Evolutionary conservation across 768 basidiomycete species (phyloP), one percentile per base, ranked within the genome.

Genomic region (Tylopilus cervinicoccineus): DNA sequence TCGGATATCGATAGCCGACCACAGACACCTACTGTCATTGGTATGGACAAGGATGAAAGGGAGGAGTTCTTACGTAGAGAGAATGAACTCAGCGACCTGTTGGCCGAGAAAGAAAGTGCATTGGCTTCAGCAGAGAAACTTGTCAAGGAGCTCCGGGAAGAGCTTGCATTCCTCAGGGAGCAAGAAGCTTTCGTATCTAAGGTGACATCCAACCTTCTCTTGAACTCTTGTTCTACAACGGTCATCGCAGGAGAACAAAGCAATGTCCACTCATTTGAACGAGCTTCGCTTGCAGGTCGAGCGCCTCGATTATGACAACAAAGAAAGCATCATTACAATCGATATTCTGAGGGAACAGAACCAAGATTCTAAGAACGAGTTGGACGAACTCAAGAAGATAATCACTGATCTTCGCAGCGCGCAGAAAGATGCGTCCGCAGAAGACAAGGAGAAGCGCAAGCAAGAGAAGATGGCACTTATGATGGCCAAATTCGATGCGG

Each of bases 401-500:
- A 78, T 93, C 49, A 69, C 77, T 16, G 91, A 93, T 39, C 70
- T 92, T 56, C 93, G 90, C 72, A 72, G 76, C 29, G 77, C 83
- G 12, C 89, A 93, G 69, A 88, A 86, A 69, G 88, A 90, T 51
- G 81, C 86, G 14, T 85, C 86, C 32, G 84, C 84, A 27, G 96
- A 98, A 67, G 96, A 97, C 66, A 97, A 94, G 73, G 96, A 99
- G 76, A 96, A 92, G 76, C 83, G 89, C 68, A 98, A 98, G 70
- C 93, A 95, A 62, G 95, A 98, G 75, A 97, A 97, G 78, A 91
- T 99, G 89, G 93, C 92, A 9, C 76, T 93, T 56, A 96, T 99
- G 92, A 97, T 99, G 95, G 92, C 95, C 50, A 94, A 95, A 68
- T 95, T 99, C 58, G 94, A 98, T 70, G 79, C 88, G 53, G 95